Conservation (phyloP, 2,329 filamentous ascomycete genomes). For the Xylaria sp. region DNA sequence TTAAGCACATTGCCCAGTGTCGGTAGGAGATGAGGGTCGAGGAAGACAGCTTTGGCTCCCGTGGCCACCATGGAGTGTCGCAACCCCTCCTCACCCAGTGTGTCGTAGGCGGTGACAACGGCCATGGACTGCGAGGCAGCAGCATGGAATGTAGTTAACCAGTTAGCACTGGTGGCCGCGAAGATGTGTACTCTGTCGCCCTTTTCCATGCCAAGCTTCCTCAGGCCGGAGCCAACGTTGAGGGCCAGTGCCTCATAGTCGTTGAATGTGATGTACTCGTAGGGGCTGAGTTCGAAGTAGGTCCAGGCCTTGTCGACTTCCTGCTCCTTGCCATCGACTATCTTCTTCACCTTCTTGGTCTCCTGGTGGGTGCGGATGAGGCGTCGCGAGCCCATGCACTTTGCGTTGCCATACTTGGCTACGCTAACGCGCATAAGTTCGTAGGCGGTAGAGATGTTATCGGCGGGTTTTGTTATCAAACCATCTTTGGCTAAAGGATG, state of each 20-base stretch:
- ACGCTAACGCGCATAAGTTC: constrained; percentile 78
- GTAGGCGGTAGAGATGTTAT: constrained; percentile 76
- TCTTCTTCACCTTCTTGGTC: constrained; percentile 90
- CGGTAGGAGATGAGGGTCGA: constrained; percentile 76
- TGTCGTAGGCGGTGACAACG: constrained; percentile 82
- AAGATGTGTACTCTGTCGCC: constrained; percentile 82
- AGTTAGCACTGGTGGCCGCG: constrained; percentile 73
- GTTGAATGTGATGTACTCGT: constrained; percentile 79
- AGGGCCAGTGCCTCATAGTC: constrained; percentile 79
- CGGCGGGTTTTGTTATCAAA: constrained; percentile 68
- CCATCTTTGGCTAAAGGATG: constrained; percentile 70
- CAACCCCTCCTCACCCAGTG: constrained; percentile 76
- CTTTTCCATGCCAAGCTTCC: constrained; percentile 75
- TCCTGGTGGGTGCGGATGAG: constrained; percentile 82
- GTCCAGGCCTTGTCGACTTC: constrained; percentile 90
- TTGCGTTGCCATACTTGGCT: constrained; percentile 71
- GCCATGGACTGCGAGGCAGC: constrained; percentile 79
- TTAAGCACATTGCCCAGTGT: constrained; percentile 65
- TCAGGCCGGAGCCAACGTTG: constrained; percentile 75
- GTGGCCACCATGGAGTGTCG: constrained; percentile 77
- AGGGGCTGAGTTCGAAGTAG: constrained; percentile 84
- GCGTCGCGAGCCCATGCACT: constrained; percentile 75
- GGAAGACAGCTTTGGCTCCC: constrained; percentile 75
- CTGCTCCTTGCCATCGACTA: constrained; percentile 80
- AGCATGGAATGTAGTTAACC: constrained; percentile 62